phyloP scores from a whole-genome alignment of 805 yeast genomes.

The Kurtzmaniella fragi region DNA sequence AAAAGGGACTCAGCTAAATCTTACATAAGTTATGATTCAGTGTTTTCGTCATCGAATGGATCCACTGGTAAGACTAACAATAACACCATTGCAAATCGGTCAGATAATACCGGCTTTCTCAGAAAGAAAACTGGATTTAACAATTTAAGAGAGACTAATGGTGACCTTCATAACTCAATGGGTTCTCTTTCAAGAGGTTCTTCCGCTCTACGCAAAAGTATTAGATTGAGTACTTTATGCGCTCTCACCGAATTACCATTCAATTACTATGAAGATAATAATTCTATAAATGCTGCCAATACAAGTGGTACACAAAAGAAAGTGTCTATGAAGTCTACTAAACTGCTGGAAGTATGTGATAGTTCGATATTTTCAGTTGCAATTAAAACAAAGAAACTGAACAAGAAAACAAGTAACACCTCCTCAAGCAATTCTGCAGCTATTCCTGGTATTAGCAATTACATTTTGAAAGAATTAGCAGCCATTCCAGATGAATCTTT shows the following conservation, averaged over 20 bases:
- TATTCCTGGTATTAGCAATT: slow-evolving; percentile 48
- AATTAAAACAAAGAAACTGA: slow-evolving; percentile 15
- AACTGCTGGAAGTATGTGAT: slow-evolving; percentile 24
- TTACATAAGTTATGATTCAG: slow-evolving; percentile 58
- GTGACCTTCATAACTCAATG: slow-evolving; percentile 8
- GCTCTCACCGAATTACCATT: slow-evolving; percentile 40
- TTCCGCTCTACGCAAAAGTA: slow-evolving; percentile 24
- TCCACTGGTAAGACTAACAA: slow-evolving; percentile 10
- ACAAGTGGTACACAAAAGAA: slow-evolving; percentile 1
- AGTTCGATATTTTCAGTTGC: slow-evolving; percentile 32
- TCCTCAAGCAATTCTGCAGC: slow-evolving; percentile 36
- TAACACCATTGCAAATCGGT: slow-evolving; percentile 4
- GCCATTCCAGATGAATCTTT: slow-evolving; percentile 77
- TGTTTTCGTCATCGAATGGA: slow-evolving; percentile 32
- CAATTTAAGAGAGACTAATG: slow-evolving; percentile 37
- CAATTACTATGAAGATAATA: slow-evolving; percentile 10
- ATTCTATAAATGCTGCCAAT: background rate
- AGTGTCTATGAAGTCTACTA: slow-evolving; percentile 12
- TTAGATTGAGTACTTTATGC: slow-evolving; percentile 30
- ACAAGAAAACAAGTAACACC: slow-evolving; percentile 7
- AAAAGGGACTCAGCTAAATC: slow-evolving; percentile 42
- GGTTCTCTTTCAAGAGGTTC: slow-evolving; percentile 17
- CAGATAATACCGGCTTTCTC: slow-evolving; percentile 16
- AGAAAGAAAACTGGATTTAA: slow-evolving; percentile 48
- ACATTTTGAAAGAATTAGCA: slow-evolving; percentile 55